A percentile compares a stretch with the other conserved stretches of the same genome.
Conservation (phyloP, 805 yeast genomes). For the Teunomyces kruisii region DNA sequence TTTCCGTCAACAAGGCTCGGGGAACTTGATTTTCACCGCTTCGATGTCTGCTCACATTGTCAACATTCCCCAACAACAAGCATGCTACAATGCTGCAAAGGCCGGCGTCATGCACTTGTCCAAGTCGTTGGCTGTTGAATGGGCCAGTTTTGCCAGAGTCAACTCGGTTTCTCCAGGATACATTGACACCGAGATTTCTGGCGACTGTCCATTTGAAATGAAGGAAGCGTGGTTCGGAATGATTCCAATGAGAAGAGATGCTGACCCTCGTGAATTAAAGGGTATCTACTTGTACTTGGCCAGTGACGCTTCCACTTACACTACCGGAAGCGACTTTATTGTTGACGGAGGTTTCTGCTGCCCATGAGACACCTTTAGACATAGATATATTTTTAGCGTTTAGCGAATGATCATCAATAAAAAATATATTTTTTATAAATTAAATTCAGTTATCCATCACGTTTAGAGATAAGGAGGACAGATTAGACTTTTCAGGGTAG, state of each 20-base stretch:
- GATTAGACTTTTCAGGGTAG: no score
- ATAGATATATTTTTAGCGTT: no score
- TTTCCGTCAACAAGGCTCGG: slow-evolving; percentile 21
- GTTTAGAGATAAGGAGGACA: no score
- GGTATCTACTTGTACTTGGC: slow-evolving; percentile 25
- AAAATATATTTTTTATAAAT: no score
- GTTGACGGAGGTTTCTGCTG: slow-evolving; percentile 19
- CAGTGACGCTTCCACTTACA: slow-evolving; percentile 20
- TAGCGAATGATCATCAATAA: no score
- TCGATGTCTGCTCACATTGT: slow-evolving; percentile 23
- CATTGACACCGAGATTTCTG: slow-evolving; percentile 4
- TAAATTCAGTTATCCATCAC: no score
- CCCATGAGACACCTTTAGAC: neutral
- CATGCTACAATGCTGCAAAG: slow-evolving; percentile 4
- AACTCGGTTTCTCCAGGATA: slow-evolving; percentile 8
- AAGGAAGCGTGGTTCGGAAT: neutral
- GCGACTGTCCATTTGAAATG: slow-evolving; percentile 8
- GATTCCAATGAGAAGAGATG: slow-evolving; percentile 22
- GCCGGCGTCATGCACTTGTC: slow-evolving; percentile 5
- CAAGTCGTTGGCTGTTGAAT: slow-evolving; percentile 7
- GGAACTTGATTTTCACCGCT: slow-evolving; percentile 22
- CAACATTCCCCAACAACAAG: slow-evolving; percentile 21
- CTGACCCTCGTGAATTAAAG: slow-evolving; percentile 19
- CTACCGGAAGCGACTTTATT: slow-evolving; percentile 20
- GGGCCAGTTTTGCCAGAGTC: slow-evolving; percentile 7